These are phyloP conservation scores for Davidsoniella virescens DNA, from an alignment of 2,329 filamentous ascomycete species.

Conservation along the genomic window DNA sequence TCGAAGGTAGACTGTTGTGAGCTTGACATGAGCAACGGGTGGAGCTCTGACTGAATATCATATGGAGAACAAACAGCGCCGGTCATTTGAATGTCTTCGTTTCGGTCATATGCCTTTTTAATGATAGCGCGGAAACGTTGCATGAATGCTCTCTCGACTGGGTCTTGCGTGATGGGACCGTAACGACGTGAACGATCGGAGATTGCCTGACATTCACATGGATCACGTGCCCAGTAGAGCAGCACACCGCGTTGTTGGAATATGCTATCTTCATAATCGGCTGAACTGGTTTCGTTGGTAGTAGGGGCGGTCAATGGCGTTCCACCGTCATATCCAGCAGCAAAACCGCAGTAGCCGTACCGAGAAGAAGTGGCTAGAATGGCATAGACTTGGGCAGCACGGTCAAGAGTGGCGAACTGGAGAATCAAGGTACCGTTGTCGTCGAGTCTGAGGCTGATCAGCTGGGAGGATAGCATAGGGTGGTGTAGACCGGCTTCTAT, in stretches of 20 bases:
- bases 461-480: background rate
- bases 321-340: no score
- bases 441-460: slow-evolving; percentile 4
- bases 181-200: background rate
- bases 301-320: no score
- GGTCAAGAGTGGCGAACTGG: background rate
- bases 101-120: no score
- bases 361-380: background rate
- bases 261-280: background rate
- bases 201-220: background rate
- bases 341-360: background rate
- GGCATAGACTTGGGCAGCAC: background rate
- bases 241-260: background rate
- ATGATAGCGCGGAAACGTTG: background rate
- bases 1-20: no score
- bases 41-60: no score
- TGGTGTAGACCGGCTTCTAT: background rate
- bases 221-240: slow-evolving; percentile 5
- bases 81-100: no score
- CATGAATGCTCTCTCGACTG: background rate
- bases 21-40: no score
- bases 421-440: background rate
- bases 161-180: background rate
- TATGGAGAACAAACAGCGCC: no score
- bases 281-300: no score